phyloP scores from a whole-genome alignment of 768 basidiomycete genomes.

The Trametopsis cervina region DNA sequence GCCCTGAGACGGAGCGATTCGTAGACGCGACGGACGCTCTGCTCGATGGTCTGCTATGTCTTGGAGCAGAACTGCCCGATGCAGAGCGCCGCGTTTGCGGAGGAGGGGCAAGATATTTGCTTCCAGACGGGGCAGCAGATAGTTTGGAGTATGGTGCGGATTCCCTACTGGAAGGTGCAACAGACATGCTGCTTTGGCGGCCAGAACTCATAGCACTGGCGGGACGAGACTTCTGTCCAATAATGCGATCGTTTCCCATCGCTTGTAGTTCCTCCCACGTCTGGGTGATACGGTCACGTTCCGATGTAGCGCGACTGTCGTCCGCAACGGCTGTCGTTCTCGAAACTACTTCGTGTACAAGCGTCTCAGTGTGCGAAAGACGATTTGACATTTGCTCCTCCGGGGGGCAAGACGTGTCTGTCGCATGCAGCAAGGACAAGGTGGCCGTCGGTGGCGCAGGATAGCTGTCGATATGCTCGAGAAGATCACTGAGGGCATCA shows the following conservation, averaged over 20 bases:
- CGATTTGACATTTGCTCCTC: slow-evolving; percentile 63
- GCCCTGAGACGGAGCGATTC: slow-evolving; percentile 66
- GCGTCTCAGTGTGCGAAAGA: slow-evolving; percentile 52
- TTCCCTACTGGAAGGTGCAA: slow-evolving; percentile 25
- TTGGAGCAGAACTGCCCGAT: slow-evolving; percentile 24
- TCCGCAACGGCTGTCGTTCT: slow-evolving; percentile 37
- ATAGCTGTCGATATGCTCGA: slow-evolving; percentile 83
- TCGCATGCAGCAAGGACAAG: slow-evolving; percentile 43
- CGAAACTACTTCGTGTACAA: slow-evolving; percentile 40
- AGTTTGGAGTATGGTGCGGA: slow-evolving; percentile 32
- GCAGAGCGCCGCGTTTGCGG: slow-evolving; percentile 11
- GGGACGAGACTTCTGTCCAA: slow-evolving; percentile 57
- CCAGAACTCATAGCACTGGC: slow-evolving; percentile 61
- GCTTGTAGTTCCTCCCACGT: slow-evolving; percentile 78
- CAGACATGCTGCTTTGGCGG: slow-evolving; percentile 48
- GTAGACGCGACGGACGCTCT: slow-evolving; percentile 48
- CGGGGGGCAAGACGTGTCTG: slow-evolving; percentile 38
- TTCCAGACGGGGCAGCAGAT: slow-evolving; percentile 30
- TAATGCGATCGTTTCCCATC: slow-evolving; percentile 67
- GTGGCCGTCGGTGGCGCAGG: slow-evolving; percentile 51
- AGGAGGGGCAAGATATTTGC: slow-evolving; percentile 40
- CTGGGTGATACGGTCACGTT: slow-evolving; percentile 63
- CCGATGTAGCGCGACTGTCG: slow-evolving; percentile 54
- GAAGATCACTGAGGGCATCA: slow-evolving; percentile 70
- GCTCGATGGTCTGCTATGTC: slow-evolving; percentile 47